Conservation (phyloP, 768 basidiomycete genomes). For the Agaricus subrufescens region DNA sequence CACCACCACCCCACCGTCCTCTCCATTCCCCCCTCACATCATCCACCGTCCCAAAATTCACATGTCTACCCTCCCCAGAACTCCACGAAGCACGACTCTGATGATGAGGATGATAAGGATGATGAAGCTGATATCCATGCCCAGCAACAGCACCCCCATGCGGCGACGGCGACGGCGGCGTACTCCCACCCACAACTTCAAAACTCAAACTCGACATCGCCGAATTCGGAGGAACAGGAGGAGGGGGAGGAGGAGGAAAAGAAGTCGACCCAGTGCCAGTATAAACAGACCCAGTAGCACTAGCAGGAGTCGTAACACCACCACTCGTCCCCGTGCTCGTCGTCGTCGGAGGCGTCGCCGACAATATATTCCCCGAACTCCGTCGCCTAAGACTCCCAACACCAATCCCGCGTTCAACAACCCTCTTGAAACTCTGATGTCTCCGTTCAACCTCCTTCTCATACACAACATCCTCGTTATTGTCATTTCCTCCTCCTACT, state of each 20-base stretch:
- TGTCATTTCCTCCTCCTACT: not conserved
- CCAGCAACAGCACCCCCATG: not conserved
- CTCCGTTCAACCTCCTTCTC: not conserved
- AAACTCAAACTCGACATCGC: not conserved
- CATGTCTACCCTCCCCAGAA: not conserved
- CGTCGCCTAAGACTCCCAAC: constrained; percentile 3
- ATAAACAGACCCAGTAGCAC: not conserved
- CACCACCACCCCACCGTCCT: too few relatives aligned
- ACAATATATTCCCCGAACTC: not conserved
- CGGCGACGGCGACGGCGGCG: not conserved
- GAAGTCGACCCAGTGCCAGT: not conserved
- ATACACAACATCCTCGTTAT: not conserved
- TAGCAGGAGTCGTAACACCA: not conserved
- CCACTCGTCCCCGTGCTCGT: not conserved
- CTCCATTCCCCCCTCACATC: too few relatives aligned
- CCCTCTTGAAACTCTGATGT: not conserved
- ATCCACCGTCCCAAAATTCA: too few relatives aligned
- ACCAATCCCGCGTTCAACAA: not conserved
- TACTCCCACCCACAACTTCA: too few relatives aligned
- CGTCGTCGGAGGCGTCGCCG: not conserved
- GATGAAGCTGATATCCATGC: too few relatives aligned
- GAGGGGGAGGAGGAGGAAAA: not conserved
- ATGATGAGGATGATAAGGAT: not conserved
- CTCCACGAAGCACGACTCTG: constrained; percentile 4
- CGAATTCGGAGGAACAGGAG: not conserved